phyloP scores from a whole-genome alignment of 768 basidiomycete species.

The Amyloporia xantha region DNA sequence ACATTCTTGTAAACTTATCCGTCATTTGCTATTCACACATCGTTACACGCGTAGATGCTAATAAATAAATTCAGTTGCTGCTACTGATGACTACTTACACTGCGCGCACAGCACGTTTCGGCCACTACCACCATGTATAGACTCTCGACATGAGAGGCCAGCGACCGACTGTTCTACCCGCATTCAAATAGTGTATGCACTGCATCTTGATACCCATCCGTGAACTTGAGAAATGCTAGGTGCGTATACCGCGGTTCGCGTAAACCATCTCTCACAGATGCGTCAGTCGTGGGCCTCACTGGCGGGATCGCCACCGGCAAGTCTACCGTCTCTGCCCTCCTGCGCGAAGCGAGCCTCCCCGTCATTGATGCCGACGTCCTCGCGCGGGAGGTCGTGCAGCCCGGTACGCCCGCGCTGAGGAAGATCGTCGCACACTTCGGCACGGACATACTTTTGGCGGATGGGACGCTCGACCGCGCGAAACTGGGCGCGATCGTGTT shows the following conservation, averaged over 20 bases:
- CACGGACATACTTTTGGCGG: constrained; percentile 48
- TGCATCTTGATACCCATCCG: too few relatives aligned
- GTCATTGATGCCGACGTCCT: constrained; percentile 90
- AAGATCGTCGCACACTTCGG: constrained; percentile 73
- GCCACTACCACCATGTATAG: too few relatives aligned
- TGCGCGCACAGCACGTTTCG: too few relatives aligned
- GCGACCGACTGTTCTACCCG: too few relatives aligned
- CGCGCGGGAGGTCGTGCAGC: constrained; percentile 79
- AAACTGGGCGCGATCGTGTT: constrained; percentile 84
- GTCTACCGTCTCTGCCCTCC: constrained; percentile 78
- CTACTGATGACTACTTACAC: too few relatives aligned
- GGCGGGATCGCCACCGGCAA: constrained; percentile 97
- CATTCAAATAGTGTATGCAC: too few relatives aligned
- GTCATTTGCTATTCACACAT: too few relatives aligned
- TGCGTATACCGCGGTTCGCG: neutral
- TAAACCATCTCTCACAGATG: neutral
- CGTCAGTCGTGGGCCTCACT: constrained; percentile 84
- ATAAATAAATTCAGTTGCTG: too few relatives aligned
- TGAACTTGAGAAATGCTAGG: neutral
- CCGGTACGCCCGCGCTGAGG: constrained; percentile 68
- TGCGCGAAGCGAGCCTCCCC: constrained; percentile 63
- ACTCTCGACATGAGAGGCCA: too few relatives aligned
- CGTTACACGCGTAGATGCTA: too few relatives aligned
- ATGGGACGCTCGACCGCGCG: constrained; percentile 76
- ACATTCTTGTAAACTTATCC: too few relatives aligned